Evolutionary conservation across 1,284 basidiomycete genomes (phyloP).

Genomic region (Ustilago nuda): DNA sequence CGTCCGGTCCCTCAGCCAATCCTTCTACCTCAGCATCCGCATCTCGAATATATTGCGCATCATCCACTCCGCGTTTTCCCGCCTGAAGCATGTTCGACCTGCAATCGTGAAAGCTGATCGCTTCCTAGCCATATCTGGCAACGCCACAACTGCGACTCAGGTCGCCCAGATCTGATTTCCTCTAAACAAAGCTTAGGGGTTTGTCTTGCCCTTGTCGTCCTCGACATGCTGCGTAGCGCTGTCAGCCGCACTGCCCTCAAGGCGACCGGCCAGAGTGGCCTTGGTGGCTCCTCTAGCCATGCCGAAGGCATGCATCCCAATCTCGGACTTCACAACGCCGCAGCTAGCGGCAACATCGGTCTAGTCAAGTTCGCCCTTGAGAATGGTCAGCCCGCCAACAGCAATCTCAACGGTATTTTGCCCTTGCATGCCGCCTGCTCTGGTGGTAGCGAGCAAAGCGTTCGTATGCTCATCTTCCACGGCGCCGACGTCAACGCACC

Average conservation of each 20-base stretch:
- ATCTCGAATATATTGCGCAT: no score
- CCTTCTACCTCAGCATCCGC: no score
- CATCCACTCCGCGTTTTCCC: not conserved
- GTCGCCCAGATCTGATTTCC: not conserved
- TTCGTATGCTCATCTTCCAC: conserved; percentile 58
- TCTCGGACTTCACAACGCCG: conserved; percentile 63
- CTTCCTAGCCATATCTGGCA: conserved; percentile 3
- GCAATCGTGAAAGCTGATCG: conserved; percentile 5
- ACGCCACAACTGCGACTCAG: not conserved
- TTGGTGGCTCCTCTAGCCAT: conserved; percentile 29
- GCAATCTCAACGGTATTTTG: conserved; percentile 61
- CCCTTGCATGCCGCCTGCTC: conserved; percentile 66
- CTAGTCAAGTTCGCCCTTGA: conserved; percentile 66
- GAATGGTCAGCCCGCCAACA: conserved; percentile 61
- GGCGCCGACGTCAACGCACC: conserved; percentile 64
- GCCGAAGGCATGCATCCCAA: conserved; percentile 45
- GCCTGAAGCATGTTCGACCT: conserved; percentile 16
- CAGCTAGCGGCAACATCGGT: conserved; percentile 61
- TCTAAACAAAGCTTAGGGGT: not conserved
- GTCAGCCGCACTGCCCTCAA: conserved; percentile 49
- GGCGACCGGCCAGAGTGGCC: conserved; percentile 39
- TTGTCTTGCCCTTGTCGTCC: not conserved
- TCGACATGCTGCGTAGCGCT: conserved; percentile 41
- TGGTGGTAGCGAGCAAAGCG: conserved; percentile 55
- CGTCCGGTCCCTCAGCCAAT: no score